phyloP scores from a whole-genome alignment of 2,329 filamentous ascomycete genomes.

The Diaporthe sp. region DNA sequence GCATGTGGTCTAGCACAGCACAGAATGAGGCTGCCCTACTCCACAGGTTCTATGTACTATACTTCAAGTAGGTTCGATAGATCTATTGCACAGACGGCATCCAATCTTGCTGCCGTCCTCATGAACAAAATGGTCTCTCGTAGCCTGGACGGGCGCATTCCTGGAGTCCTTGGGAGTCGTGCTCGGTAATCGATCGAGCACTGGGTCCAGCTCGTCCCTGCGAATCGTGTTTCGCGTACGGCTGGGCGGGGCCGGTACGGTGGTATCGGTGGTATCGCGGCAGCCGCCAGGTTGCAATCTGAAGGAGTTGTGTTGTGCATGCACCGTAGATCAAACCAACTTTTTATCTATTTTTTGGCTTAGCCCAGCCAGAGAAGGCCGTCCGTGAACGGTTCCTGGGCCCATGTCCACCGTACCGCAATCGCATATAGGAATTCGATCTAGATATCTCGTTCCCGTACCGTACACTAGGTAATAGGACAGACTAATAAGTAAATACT shows the following conservation, averaged over 20 bases:
- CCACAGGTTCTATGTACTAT: not conserved
- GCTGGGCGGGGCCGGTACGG: conserved; percentile 13
- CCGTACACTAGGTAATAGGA: not conserved
- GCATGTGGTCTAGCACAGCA: not conserved
- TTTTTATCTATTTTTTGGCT: conserved; percentile 2
- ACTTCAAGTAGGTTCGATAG: not conserved
- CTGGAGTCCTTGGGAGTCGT: not conserved
- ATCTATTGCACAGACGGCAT: not conserved
- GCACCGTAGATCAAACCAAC: conserved; percentile 27
- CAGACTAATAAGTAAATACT: too few relatives aligned
- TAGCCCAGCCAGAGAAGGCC: not conserved
- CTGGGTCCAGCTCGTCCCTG: conserved; percentile 24
- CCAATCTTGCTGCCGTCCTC: not conserved
- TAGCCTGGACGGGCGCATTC: not conserved
- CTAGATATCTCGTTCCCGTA: not conserved
- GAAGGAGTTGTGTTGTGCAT: conserved; percentile 13
- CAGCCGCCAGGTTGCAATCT: conserved; percentile 23
- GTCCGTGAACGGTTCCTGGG: conserved; percentile 2
- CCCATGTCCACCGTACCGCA: not conserved
- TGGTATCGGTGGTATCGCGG: conserved; percentile 9
- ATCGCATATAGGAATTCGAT: not conserved
- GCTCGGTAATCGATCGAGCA: conserved; percentile 32
- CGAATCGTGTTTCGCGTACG: conserved; percentile 26
- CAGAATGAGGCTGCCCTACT: not conserved
- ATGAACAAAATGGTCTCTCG: not conserved